These are phyloP conservation scores for Diplogelasinospora grovesii DNA, from an alignment of 495 filamentous ascomycete species.

Conservation along the genomic window DNA sequence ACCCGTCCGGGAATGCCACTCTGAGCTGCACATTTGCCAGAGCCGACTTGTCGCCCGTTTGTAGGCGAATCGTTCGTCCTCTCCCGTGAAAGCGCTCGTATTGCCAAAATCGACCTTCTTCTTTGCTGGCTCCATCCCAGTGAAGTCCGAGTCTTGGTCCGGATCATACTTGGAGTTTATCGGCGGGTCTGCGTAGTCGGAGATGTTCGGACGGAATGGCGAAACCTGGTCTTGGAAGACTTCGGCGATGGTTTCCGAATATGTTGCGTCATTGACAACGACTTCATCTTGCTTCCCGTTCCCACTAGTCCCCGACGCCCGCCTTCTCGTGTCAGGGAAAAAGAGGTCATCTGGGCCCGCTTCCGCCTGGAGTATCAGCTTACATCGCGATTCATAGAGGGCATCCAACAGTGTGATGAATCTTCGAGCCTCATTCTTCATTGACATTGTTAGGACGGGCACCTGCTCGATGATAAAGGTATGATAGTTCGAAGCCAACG, in stretches of 20 bases:
- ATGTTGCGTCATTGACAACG: slow-evolving; percentile 43
- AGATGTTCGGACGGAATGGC: slow-evolving; percentile 68
- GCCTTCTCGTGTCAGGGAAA: slow-evolving; percentile 50
- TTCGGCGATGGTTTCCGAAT: slow-evolving; percentile 63
- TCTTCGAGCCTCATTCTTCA: slow-evolving; percentile 65
- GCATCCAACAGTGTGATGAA: slow-evolving; percentile 68
- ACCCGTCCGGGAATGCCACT: slow-evolving; percentile 54
- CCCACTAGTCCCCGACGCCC: no score
- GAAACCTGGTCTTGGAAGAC: slow-evolving; percentile 62
- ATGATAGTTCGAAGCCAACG: slow-evolving; percentile 61
- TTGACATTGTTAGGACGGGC: slow-evolving; percentile 47
- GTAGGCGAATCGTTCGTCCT: slow-evolving; percentile 68
- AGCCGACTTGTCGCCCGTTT: slow-evolving; percentile 58
- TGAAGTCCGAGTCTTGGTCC: slow-evolving; percentile 44
- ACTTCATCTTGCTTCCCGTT: not conserved
- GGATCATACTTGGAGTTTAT: slow-evolving; percentile 37
- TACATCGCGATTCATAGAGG: slow-evolving; percentile 63
- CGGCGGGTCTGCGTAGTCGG: slow-evolving; percentile 39
- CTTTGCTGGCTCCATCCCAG: slow-evolving; percentile 20
- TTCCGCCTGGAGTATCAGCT: slow-evolving; percentile 51
- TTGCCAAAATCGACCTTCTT: slow-evolving; percentile 47
- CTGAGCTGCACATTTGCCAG: slow-evolving; percentile 61
- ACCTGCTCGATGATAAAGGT: slow-evolving; percentile 58
- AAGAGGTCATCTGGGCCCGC: slow-evolving; percentile 59
- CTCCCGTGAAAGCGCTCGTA: slow-evolving; percentile 55